Evolutionary conservation across 352 stramenopile species (phyloP).

Genomic region (Phytophthora aleatoria): DNA sequence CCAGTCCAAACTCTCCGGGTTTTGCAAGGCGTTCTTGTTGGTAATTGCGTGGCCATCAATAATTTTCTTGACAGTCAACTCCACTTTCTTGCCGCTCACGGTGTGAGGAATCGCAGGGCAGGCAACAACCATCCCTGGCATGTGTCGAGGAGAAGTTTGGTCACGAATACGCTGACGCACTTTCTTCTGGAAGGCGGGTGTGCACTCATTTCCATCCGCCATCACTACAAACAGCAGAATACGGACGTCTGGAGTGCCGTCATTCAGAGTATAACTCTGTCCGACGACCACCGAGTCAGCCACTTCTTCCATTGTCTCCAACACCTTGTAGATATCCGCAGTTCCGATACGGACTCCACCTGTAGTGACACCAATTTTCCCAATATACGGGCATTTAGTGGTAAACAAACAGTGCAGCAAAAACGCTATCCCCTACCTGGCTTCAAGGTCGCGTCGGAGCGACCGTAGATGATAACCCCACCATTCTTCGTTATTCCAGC

Average conservation of each 20-base stretch:
- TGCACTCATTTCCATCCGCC: conserved; percentile 40
- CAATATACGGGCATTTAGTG: neutral
- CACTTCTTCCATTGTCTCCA: conserved; percentile 68
- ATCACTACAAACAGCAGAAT: conserved; percentile 82
- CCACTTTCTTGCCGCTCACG: conserved; percentile 82
- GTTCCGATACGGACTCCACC: conserved; percentile 79
- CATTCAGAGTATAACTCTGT: conserved; percentile 61
- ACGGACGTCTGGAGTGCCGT: conserved; percentile 72
- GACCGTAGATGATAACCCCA: conserved; percentile 78
- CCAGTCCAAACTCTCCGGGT: conserved; percentile 67
- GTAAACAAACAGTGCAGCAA: neutral
- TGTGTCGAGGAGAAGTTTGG: conserved; percentile 68
- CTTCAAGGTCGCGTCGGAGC: conserved; percentile 81
- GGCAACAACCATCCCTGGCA: conserved; percentile 61
- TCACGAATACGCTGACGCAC: conserved; percentile 63
- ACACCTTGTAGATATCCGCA: conserved; percentile 83
- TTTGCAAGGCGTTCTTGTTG: conserved; percentile 70
- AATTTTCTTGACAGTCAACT: conserved; percentile 83
- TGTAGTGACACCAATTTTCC: neutral
- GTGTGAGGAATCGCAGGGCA: conserved; percentile 81
- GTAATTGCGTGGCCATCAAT: conserved; percentile 60
- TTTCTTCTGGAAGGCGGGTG: conserved; percentile 53
- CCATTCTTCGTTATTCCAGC: conserved; percentile 64
- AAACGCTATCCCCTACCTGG: conserved; percentile 32
- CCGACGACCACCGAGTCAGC: conserved; percentile 73